Percentiles rank a stretch among this genome's conserved stretches.
Conservation (phyloP, 495 filamentous ascomycete genomes). For the Elasticomyces elasticus region DNA sequence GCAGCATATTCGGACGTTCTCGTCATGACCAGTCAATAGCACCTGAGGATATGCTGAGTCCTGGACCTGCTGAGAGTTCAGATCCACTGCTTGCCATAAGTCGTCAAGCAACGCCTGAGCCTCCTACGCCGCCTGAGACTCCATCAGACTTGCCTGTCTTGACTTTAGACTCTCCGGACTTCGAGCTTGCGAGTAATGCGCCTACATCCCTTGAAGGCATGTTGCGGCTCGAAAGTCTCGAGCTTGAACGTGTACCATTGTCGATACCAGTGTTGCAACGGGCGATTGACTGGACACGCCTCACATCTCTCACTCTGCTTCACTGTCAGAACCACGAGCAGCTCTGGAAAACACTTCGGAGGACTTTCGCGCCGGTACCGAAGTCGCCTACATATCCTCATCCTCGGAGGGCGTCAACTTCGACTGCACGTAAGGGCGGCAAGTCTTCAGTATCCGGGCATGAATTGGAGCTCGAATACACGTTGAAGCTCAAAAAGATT, state of each 20-base stretch:
- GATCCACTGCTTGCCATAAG: constrained; percentile 3
- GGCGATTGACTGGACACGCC: constrained; percentile 67
- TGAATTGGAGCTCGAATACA: constrained; percentile 45
- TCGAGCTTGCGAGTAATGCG: not conserved
- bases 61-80: not conserved
- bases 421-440: constrained; percentile 13
- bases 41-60: not conserved
- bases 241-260: constrained; percentile 72
- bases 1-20: not conserved
- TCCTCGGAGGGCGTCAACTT: constrained; percentile 20
- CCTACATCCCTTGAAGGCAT: constrained; percentile 30
- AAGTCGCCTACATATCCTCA: constrained; percentile 18
- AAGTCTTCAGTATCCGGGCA: constrained; percentile 11
- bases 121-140: not conserved
- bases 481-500: constrained; percentile 64
- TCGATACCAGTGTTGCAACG: constrained; percentile 58
- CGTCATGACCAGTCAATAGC: not conserved
- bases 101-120: not conserved
- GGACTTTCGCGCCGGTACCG: constrained; percentile 53
- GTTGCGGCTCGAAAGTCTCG: constrained; percentile 63
- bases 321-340: constrained; percentile 67
- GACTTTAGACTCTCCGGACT: not conserved
- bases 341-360: constrained; percentile 70
- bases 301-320: constrained; percentile 75
- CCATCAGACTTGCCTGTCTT: not conserved